phyloP scores from a whole-genome alignment of 306 rosid genomes.

The Malus orientalis region DNA sequence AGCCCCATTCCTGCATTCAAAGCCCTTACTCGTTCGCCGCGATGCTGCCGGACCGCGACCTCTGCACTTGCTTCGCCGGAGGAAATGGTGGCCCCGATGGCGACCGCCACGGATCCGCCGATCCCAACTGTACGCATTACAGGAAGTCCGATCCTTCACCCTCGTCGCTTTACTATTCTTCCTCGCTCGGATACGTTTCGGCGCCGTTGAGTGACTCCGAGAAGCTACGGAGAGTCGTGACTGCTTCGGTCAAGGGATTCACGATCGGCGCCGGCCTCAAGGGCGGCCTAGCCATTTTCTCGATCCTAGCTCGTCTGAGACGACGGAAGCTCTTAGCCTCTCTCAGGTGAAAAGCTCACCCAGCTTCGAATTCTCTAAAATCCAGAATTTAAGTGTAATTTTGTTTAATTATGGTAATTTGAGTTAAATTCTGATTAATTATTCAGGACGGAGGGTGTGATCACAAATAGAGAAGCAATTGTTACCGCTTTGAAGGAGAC shows the following conservation, averaged over 20 bases:
- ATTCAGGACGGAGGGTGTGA: slow-evolving; percentile 48
- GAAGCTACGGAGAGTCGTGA: slow-evolving; percentile 54
- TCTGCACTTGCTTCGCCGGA: slow-evolving; percentile 14
- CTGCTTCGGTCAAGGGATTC: slow-evolving; percentile 83
- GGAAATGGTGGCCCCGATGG: slow-evolving; percentile 16
- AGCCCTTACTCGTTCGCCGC: slow-evolving; percentile 12
- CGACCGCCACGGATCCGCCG: slow-evolving; percentile 10
- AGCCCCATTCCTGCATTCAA: neutral
- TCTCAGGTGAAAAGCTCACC: slow-evolving; percentile 23
- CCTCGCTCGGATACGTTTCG: slow-evolving; percentile 16
- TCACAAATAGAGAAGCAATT: slow-evolving; percentile 63
- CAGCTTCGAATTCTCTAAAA: neutral
- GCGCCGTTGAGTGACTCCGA: slow-evolving; percentile 40
- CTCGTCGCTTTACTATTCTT: slow-evolving; percentile 20
- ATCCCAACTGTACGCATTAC: slow-evolving; percentile 28
- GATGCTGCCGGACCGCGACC: slow-evolving; percentile 44
- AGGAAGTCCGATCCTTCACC: slow-evolving; percentile 17
- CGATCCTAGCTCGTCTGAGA: slow-evolving; percentile 64
- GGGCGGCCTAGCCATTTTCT: slow-evolving; percentile 91
- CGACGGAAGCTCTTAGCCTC: slow-evolving; percentile 56
- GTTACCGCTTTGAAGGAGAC: slow-evolving; percentile 74
- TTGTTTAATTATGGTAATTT: neutral
- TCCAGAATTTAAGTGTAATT: neutral
- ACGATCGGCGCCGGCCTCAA: slow-evolving; percentile 86
- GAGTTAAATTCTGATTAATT: neutral